Base-by-base conservation (phyloP, 805 yeast species). In the Wickerhamiella parazyma region DNA sequence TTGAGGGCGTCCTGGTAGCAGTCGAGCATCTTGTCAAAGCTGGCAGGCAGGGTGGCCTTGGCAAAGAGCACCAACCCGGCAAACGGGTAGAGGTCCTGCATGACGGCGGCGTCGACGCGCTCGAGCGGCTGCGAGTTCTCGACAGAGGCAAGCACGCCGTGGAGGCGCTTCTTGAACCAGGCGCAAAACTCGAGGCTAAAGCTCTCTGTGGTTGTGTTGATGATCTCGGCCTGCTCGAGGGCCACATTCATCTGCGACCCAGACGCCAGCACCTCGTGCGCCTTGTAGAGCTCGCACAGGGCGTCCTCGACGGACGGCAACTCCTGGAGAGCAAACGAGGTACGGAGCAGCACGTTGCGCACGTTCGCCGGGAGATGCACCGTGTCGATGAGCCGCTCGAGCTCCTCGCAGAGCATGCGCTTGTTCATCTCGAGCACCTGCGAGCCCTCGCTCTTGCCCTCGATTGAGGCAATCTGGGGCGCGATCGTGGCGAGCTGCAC, bases 351-450 rank as follows among this genome's bases (percentile, higher is more conserved):
- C 14, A 39, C 33, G 6, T 28, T 31, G 28, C 22, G 14, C 14
- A 76, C 77, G 1, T 62, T 61, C 14, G 73, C 72, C 49, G 77
- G 76, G 21, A 85, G 67, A 45, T 78, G 73, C 7, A 82, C 80
- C n/a, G 83, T 79, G 39, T 72, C 71, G 48, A 86, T 61, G 37
- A 86, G 68, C n/a, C 70, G 73, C 33, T 73, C 72, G 44, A 86
- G 68, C 48, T 83, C 86, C 38, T 71, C 73, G 68, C 77, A 79
- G 19, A 86, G 65, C n/a, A 70, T 58, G 53, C 82, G 83, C 59
- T 81, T 82, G 61, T 87, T 87, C 36, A 83, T 76, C 4, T 89
- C 75, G 51, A 78, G 78, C 6, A 87, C 79, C 60, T 87, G 95
- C 14, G 85, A 61, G 39, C 94, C 94, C 52, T 80, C 75, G 2